Percentiles rank a stretch among this genome's conserved stretches.
Evolutionary conservation across 805 yeast species (phyloP).

Genomic region (Wickerhamiella vanderwaltii): DNA sequence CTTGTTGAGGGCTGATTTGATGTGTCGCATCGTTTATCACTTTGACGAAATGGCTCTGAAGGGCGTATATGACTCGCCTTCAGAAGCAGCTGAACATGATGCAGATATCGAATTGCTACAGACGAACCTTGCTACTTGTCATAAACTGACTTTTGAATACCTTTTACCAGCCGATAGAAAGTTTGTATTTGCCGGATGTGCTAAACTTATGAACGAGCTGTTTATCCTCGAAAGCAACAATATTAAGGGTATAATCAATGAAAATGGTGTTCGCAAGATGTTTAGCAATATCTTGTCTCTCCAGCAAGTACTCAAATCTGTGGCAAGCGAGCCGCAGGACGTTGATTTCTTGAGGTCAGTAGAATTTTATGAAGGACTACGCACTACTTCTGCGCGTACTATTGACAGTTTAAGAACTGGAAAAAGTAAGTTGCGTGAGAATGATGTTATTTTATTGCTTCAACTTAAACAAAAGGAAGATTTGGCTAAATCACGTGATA

Average conservation of each 20-base stretch:
- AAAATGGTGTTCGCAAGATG: slow-evolving; percentile 47
- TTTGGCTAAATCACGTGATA: slow-evolving; percentile 10
- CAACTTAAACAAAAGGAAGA: slow-evolving; percentile 18
- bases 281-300: slow-evolving; percentile 50
- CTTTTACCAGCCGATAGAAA: slow-evolving; percentile 25
- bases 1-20: slow-evolving; percentile 45
- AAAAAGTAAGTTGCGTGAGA: slow-evolving; percentile 16
- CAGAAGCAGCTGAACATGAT: slow-evolving; percentile 51
- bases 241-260: slow-evolving; percentile 37
- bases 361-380: slow-evolving; percentile 37
- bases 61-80: slow-evolving; percentile 39
- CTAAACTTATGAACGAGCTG: slow-evolving; percentile 39
- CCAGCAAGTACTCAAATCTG: slow-evolving; percentile 56
- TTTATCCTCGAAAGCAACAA: slow-evolving; percentile 42
- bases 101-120: slow-evolving; percentile 40
- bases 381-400: slow-evolving; percentile 19
- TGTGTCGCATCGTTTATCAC: slow-evolving; percentile 41
- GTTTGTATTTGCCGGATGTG: slow-evolving; percentile 37
- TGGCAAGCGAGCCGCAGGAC: slow-evolving; percentile 39
- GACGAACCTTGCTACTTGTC: slow-evolving; percentile 36
- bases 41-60: slow-evolving; percentile 38
- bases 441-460: slow-evolving; percentile 17
- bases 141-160: slow-evolving; percentile 31
- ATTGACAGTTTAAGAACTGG: slow-evolving; percentile 18
- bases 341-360: slow-evolving; percentile 44